These are phyloP conservation scores for Gracilaria gracilis DNA, from an alignment of 23 red algal species.

Conservation along the genomic window DNA sequence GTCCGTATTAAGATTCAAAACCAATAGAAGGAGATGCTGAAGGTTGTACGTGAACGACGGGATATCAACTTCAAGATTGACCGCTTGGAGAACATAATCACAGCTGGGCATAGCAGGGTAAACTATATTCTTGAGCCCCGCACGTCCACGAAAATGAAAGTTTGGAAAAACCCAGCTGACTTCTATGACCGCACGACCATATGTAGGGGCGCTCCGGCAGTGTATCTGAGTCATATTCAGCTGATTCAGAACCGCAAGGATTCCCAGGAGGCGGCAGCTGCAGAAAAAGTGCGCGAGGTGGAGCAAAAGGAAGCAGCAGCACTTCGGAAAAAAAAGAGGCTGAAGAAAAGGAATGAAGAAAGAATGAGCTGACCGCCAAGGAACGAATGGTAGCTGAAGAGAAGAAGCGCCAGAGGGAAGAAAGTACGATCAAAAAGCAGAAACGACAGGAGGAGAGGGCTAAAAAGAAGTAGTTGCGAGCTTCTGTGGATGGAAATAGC, in stretches of 20 bases:
- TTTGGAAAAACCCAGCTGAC: not conserved
- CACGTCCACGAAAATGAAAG: not conserved
- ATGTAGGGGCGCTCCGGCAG: not conserved
- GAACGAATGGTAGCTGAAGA: too few relatives aligned
- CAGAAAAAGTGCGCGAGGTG: not conserved
- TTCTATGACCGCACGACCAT: not conserved
- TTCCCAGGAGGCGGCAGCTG: not conserved
- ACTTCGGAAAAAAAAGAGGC: not conserved
- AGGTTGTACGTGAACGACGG: too few relatives aligned
- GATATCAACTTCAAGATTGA: not conserved
- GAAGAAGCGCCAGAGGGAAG: too few relatives aligned
- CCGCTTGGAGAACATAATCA: not conserved
- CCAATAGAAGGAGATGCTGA: too few relatives aligned
- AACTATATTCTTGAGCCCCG: not conserved
- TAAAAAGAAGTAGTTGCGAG: too few relatives aligned
- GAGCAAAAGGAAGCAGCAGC: not conserved
- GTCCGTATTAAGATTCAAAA: too few relatives aligned
- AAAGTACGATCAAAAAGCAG: too few relatives aligned
- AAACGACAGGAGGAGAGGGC: too few relatives aligned
- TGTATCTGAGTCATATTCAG: not conserved
- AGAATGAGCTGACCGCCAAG: too few relatives aligned
- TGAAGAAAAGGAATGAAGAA: not conserved
- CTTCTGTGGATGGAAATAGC: too few relatives aligned
- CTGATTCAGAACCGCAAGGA: not conserved
- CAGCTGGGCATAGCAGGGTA: not conserved